These are phyloP conservation scores for Marasmius fiardii DNA, from an alignment of 1,284 basidiomycete species.

Conservation along the genomic window DNA sequence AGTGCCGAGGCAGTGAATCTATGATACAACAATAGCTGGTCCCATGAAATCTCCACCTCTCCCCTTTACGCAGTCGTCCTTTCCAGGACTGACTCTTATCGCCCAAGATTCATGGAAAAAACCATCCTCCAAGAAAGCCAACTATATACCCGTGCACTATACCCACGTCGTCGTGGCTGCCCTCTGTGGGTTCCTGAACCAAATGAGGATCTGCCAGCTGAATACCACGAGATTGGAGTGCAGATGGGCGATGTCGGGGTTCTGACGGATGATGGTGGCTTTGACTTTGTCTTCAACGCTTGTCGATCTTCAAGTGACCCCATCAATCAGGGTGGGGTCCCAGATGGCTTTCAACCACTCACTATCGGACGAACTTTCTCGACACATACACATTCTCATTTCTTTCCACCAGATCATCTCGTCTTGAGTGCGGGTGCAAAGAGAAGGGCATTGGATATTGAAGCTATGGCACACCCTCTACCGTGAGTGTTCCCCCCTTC, in stretches of 20 bases:
- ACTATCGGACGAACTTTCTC: background rate
- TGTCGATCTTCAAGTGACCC: conserved; percentile 9
- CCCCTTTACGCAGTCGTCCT: too few relatives aligned
- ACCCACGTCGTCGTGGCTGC: conserved; percentile 18
- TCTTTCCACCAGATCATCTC: background rate
- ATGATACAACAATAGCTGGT: too few relatives aligned
- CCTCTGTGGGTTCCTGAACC: conserved; percentile 27
- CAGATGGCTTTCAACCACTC: conserved; percentile 18
- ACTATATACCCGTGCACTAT: conserved; percentile 5
- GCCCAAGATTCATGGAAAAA: too few relatives aligned
- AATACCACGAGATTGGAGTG: conserved; percentile 19
- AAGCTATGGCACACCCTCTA: background rate
- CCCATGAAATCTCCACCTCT: too few relatives aligned
- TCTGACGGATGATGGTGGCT: conserved; percentile 13
- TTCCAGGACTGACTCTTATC: too few relatives aligned
- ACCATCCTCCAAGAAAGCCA: too few relatives aligned
- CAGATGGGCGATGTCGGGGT: conserved; percentile 24
- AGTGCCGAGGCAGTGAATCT: too few relatives aligned
- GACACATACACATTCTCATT: too few relatives aligned
- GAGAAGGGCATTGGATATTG: too few relatives aligned
- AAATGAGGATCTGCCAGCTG: conserved; percentile 14
- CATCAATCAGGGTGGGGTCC: conserved; percentile 10
- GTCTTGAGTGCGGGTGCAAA: background rate
- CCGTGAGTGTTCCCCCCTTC: background rate
- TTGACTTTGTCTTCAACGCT: conserved; percentile 19